Conservation (phyloP, 805 yeast genomes). For the Teunomyces tritomae region DNA sequence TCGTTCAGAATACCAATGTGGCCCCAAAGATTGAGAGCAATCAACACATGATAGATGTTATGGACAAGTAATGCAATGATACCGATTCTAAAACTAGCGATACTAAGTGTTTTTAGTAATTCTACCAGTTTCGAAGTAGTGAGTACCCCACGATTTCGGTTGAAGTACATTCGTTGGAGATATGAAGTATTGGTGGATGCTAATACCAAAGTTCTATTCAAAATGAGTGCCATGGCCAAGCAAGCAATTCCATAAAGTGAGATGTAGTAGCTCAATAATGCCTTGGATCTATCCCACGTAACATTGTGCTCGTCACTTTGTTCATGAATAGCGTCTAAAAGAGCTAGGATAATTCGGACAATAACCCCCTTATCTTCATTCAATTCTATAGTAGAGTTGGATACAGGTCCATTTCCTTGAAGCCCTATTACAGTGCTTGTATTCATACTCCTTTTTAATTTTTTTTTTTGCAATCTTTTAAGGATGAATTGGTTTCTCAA, state of each 20-base stretch:
- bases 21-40: constrained; percentile 27
- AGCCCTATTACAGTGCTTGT: too few relatives aligned
- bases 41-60: constrained; percentile 27
- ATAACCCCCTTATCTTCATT: background rate
- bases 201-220: constrained; percentile 36
- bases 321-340: constrained; percentile 11
- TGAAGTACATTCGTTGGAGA: constrained; percentile 18
- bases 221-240: constrained; percentile 34
- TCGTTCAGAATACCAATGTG: constrained; percentile 13
- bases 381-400: too few relatives aligned
- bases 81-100: constrained; percentile 25
- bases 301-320: constrained; percentile 7
- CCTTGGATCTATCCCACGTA: constrained; percentile 16
- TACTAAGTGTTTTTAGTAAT: constrained; percentile 18
- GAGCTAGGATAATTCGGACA: background rate
- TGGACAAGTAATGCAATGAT: constrained; percentile 24
- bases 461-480: too few relatives aligned
- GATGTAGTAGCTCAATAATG: constrained; percentile 30
- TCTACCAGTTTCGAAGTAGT: constrained; percentile 12
- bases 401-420: too few relatives aligned
- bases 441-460: too few relatives aligned
- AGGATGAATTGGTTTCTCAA: too few relatives aligned
- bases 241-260: constrained; percentile 39
- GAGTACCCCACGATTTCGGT: constrained; percentile 12
- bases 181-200: constrained; percentile 34